Conservation (phyloP, 1,284 basidiomycete species). For the Sporisorium scitamineum region DNA sequence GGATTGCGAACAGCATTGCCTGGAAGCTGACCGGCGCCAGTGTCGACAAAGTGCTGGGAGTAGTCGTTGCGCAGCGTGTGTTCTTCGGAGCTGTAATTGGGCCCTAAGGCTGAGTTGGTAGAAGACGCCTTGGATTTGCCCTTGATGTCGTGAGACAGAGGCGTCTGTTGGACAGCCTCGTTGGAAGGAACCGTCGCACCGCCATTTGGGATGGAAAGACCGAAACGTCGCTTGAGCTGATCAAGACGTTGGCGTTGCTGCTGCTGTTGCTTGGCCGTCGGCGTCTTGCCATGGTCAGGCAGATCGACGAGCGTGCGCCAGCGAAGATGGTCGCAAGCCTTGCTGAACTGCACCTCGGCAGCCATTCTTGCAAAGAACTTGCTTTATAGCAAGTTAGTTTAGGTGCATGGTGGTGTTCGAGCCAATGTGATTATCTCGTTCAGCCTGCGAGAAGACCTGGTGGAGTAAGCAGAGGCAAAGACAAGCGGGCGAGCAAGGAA, state of each 20-base stretch:
- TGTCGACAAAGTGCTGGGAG: constrained; percentile 85
- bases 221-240: constrained; percentile 16
- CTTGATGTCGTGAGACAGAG: constrained; percentile 8
- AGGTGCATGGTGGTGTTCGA: neutral
- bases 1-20: constrained; percentile 64
- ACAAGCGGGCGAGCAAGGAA: neutral
- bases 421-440: neutral
- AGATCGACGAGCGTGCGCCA: constrained; percentile 28
- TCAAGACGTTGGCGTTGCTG: constrained; percentile 14
- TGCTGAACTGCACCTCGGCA: neutral
- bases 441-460: neutral
- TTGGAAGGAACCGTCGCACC: neutral
- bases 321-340: constrained; percentile 37
- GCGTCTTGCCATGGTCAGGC: neutral
- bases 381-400: neutral
- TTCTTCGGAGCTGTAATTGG: constrained; percentile 76
- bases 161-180: neutral
- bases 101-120: constrained; percentile 19
- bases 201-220: neutral
- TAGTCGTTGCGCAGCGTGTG: constrained; percentile 96
- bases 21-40: constrained; percentile 54
- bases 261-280: constrained; percentile 5
- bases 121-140: constrained; percentile 16
- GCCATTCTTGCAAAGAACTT: constrained; percentile 5
- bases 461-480: neutral